Base-by-base conservation (phyloP, 208 protist species). In the Acanthamoeba pearcei region DNA sequence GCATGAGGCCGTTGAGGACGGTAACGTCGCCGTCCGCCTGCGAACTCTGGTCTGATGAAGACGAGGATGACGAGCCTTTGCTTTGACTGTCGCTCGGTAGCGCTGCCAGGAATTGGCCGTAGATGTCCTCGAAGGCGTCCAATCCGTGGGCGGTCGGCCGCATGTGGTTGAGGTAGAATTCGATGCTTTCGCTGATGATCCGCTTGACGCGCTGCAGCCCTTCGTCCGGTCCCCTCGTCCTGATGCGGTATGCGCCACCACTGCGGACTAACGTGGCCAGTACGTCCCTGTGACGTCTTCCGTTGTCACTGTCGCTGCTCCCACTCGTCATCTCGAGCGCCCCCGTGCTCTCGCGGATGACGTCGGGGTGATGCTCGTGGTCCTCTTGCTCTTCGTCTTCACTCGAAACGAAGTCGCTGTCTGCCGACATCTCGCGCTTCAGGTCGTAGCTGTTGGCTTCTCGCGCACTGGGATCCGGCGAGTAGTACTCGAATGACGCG, bases 141-240 rank as follows among this genome's bases (percentile, higher is more conserved):
- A 51, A 60, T 13, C 19, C 55, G 55, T 22, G 55, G 55, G 55
- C 55, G 10, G 70, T 29, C n/a, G 9, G 32, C 42, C 38, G 72
- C 72, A 80, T 3, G 72, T 53, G 38, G 42, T 80, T 80, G 38
- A 80, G 22, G 38, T 80, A 80, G 72, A 80, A 80, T 27, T 80
- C 72, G 17, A 53, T 51, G 38, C 5, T 53, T 35, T 80, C 72
- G 72, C 22, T 5, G 9, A 80, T 80, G 72, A 80, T 24, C 51
- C 72, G 72, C 72, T 51, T 42, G 13, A 80, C 19, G 9, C 22
- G 17, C 29, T 35, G 72, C 72, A 80, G 42, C 38, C 38, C 72
- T 24, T 32, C 8, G 13, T 46, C n/a, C 29, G 0, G 13, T 2
- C 19, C 15, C 72, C 72, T 27, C 35, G 8, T 13, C 2, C 32